A percentile compares a stretch with the other conserved stretches of the same genome.
Conservation (phyloP, 1,284 basidiomycete species). For the Moniliophthora roreri region DNA sequence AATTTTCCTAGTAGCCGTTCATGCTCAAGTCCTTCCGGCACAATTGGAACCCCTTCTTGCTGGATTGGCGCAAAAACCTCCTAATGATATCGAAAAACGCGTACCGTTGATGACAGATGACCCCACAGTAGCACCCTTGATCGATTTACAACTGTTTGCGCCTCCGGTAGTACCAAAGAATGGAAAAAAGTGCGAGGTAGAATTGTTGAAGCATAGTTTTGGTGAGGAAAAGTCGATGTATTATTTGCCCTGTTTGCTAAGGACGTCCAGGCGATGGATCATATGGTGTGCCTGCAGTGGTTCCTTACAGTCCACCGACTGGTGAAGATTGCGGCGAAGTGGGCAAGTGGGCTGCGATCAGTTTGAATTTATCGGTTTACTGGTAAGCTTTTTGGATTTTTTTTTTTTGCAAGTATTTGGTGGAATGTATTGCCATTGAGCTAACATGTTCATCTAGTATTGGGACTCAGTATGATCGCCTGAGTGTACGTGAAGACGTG, state of each 20-base stretch:
- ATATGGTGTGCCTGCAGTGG: constrained; percentile 32
- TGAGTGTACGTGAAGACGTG: constrained; percentile 25
- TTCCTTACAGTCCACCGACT: constrained; percentile 36
- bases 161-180: constrained; percentile 35
- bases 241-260: neutral
- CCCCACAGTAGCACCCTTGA: constrained; percentile 31
- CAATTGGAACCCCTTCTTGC: constrained; percentile 24
- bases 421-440: too few relatives aligned
- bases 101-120: constrained; percentile 36
- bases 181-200: constrained; percentile 32
- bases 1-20: neutral
- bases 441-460: constrained; percentile 19
- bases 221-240: constrained; percentile 15
- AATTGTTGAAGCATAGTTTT: constrained; percentile 34
- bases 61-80: constrained; percentile 20
- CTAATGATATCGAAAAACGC: constrained; percentile 22
- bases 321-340: constrained; percentile 30
- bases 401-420: too few relatives aligned
- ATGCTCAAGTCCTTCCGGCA: constrained; percentile 21
- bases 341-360: constrained; percentile 38
- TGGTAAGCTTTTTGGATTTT: constrained; percentile 23
- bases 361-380: constrained; percentile 37
- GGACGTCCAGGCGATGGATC: constrained; percentile 20
- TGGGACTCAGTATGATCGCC: constrained; percentile 43
- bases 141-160: constrained; percentile 41